Percentiles rank a stretch among this genome's conserved stretches.
Conservation (phyloP, 345 rosid genomes). For the Gossypium arboreum region DNA sequence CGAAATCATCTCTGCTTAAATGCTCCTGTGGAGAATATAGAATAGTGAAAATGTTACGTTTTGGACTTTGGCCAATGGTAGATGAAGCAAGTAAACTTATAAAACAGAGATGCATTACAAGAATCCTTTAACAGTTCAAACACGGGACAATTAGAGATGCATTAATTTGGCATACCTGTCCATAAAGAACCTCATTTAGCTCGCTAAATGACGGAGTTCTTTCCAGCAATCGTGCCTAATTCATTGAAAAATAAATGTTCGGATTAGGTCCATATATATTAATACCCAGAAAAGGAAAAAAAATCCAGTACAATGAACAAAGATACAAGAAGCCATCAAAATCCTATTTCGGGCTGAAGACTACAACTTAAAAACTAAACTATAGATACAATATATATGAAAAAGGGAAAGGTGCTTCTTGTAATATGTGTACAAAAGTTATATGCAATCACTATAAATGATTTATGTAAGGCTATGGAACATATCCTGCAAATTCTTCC, state of each 20-base stretch:
- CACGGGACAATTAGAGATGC: not conserved
- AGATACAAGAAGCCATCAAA: slow-evolving; percentile 9
- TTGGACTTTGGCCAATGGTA: not conserved
- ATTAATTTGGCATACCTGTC: slow-evolving; percentile 59
- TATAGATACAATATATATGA: not conserved
- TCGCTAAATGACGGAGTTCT: slow-evolving; percentile 93
- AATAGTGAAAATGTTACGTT: slow-evolving; percentile 15
- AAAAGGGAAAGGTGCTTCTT: not conserved
- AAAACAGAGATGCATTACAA: not conserved
- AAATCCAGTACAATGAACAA: not conserved
- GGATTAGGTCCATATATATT: not conserved
- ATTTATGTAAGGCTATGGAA: not conserved
- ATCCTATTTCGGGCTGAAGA: not conserved
- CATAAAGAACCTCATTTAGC: slow-evolving; percentile 85
- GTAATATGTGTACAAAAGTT: not conserved
- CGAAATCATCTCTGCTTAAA: slow-evolving; percentile 78
- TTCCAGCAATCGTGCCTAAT: slow-evolving; percentile 79
- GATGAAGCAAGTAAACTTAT: not conserved
- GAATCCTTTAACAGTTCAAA: not conserved
- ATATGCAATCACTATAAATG: not conserved
- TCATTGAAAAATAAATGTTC: slow-evolving; percentile 16
- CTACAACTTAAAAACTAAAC: not conserved
- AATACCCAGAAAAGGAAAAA: not conserved
- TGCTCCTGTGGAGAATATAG: slow-evolving; percentile 59
- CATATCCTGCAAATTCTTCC: not conserved